These are phyloP conservation scores for Paracoccidioides lutzii DNA, from an alignment of 2,329 filamentous ascomycete genomes.

Conservation along the genomic window DNA sequence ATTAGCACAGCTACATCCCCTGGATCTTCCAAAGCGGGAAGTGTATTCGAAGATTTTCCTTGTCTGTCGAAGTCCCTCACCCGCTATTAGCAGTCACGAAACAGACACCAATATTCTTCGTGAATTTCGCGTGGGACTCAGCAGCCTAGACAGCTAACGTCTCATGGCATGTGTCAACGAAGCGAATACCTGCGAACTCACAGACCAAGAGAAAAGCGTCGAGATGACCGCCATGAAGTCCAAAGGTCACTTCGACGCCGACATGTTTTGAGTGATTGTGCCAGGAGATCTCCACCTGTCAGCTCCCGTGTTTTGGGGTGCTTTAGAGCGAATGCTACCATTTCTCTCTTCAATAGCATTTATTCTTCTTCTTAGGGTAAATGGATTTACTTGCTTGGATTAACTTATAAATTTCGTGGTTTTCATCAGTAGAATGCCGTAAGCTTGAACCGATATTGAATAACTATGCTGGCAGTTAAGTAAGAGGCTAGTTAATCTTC, in stretches of 20 bases:
- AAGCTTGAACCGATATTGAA: too few relatives aligned
- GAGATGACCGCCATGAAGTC: conserved; percentile 37
- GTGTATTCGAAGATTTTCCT: too few relatives aligned
- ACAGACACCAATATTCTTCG: conserved; percentile 32
- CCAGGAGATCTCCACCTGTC: conserved; percentile 34
- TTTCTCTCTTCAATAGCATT: background rate
- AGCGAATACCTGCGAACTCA: conserved; percentile 26
- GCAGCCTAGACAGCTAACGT: conserved; percentile 37
- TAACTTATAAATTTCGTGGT: too few relatives aligned
- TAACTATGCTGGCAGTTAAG: too few relatives aligned
- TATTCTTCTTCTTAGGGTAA: too few relatives aligned
- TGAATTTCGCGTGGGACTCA: conserved; percentile 34
- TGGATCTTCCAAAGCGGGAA: background rate
- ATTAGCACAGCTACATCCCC: too few relatives aligned
- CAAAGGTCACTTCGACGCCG: conserved; percentile 34
- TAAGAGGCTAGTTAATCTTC: too few relatives aligned
- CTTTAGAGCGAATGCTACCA: conserved; percentile 11
- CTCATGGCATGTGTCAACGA: conserved; percentile 37
- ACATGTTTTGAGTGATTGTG: conserved; percentile 31
- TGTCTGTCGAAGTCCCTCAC: conserved; percentile 15
- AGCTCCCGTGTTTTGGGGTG: conserved; percentile 28
- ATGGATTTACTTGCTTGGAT: too few relatives aligned
- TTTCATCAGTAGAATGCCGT: too few relatives aligned
- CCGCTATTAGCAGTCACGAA: conserved; percentile 39
- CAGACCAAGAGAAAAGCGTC: conserved; percentile 38